phyloP scores from a whole-genome alignment of 2,329 filamentous ascomycete species.

The Fusarium avenaceum region DNA sequence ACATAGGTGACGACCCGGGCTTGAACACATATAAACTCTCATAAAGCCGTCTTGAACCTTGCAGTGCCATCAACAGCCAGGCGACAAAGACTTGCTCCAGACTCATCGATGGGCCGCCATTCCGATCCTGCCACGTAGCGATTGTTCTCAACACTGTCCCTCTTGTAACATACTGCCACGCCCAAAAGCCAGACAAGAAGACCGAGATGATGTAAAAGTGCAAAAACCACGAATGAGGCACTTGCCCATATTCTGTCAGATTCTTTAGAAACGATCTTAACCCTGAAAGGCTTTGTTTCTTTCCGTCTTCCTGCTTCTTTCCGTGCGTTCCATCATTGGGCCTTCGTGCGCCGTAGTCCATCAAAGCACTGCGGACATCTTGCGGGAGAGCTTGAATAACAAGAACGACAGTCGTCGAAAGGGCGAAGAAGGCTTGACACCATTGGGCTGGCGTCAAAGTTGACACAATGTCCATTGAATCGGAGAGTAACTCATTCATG shows the following conservation, averaged over 20 bases:
- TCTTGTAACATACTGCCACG: conserved; percentile 68
- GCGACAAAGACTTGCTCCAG: conserved; percentile 73
- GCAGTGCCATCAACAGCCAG: conserved; percentile 80
- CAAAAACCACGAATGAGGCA: conserved; percentile 90
- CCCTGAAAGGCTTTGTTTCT: conserved; percentile 6
- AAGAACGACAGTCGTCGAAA: conserved; percentile 58
- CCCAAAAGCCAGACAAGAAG: conserved; percentile 80
- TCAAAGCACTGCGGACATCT: conserved; percentile 59
- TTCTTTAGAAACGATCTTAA: conserved; percentile 51
- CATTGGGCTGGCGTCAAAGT: conserved; percentile 49
- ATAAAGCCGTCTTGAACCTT: conserved; percentile 80
- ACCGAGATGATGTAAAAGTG: conserved; percentile 87
- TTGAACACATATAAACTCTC: conserved; percentile 78
- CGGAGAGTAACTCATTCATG: conserved; percentile 21
- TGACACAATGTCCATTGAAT: conserved; percentile 6
- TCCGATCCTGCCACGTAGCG: conserved; percentile 55
- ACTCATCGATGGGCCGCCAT: conserved; percentile 60
- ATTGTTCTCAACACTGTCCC: conserved; percentile 67
- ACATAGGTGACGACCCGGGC: conserved; percentile 80
- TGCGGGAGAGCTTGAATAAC: conserved; percentile 60
- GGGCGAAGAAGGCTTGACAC: conserved; percentile 64
- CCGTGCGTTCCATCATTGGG: conserved; percentile 38
- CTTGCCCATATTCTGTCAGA: conserved; percentile 60
- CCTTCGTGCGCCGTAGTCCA: conserved; percentile 65
- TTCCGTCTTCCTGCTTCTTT: conserved; percentile 30